These are phyloP conservation scores for Penicillium bialowiezense DNA, from an alignment of 495 filamentous ascomycete species.

Conservation along the genomic window DNA sequence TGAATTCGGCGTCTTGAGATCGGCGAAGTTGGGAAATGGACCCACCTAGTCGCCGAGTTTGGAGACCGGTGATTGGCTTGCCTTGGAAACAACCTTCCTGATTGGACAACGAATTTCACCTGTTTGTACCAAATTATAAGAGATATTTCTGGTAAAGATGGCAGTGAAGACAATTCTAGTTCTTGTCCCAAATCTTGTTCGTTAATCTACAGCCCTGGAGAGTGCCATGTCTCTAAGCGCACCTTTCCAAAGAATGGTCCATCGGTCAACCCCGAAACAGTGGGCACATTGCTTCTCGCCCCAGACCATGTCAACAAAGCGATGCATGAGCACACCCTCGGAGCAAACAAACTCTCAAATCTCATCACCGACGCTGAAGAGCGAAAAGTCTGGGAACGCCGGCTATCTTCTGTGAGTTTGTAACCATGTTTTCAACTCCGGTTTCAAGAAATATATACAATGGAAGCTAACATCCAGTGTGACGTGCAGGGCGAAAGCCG, in stretches of 20 bases:
- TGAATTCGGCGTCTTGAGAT: constrained; percentile 5
- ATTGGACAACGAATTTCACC: background rate
- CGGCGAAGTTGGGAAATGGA: constrained; percentile 4
- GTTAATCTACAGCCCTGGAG: too few relatives aligned
- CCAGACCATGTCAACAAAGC: background rate
- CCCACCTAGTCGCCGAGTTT: constrained; percentile 21
- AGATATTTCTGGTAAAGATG: background rate
- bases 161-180: background rate
- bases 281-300: constrained; percentile 2
- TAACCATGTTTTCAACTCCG: too few relatives aligned
- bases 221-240: background rate
- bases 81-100: background rate
- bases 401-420: constrained; percentile 15
- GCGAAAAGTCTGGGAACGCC: constrained; percentile 1
- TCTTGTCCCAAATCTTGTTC: background rate
- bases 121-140: background rate
- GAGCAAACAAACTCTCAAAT: background rate
- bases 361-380: background rate
- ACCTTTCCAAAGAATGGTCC: background rate
- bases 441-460: too few relatives aligned
- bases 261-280: background rate
- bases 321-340: constrained; percentile 1
- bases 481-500: constrained; percentile 66
- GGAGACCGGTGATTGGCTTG: constrained; percentile 3
- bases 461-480: too few relatives aligned